A percentile compares a stretch with the other conserved stretches of the same genome.
Conservation (phyloP, 2,329 filamentous ascomycete species). For the Apiospora aurea region DNA sequence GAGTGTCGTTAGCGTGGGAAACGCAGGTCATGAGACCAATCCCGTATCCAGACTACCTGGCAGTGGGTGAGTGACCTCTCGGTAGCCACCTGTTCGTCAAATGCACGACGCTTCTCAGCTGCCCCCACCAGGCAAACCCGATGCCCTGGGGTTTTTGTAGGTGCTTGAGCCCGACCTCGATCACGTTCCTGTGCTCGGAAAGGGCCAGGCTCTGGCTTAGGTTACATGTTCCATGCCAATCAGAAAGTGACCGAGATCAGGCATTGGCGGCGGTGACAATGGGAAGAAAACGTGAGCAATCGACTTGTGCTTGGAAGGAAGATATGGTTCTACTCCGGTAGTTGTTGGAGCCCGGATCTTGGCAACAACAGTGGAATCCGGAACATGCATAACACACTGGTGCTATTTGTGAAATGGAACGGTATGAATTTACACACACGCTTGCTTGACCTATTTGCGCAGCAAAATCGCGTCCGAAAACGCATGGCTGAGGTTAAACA, state of each 20-base stretch:
- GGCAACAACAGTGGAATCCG: background rate
- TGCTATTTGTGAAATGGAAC: background rate
- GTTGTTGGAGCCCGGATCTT: background rate
- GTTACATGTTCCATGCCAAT: conserved; percentile 2
- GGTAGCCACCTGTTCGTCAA: conserved; percentile 20
- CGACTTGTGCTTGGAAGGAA: background rate
- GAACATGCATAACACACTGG: background rate
- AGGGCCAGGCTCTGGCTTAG: background rate
- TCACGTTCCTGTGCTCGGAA: conserved; percentile 1
- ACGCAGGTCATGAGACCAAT: conserved; percentile 22
- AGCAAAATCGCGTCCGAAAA: conserved; percentile 1
- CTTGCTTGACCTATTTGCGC: conserved; percentile 2
- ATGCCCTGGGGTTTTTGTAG: background rate
- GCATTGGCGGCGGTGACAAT: background rate
- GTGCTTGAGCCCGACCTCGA: conserved; percentile 3
- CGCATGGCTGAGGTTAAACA: conserved; percentile 14
- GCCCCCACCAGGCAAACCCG: background rate
- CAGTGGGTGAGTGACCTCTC: conserved; percentile 3
- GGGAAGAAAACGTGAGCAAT: background rate
- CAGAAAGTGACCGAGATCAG: background rate
- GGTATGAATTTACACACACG: background rate
- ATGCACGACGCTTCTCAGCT: conserved; percentile 16
- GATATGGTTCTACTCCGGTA: background rate
- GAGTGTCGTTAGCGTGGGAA: conserved; percentile 10
- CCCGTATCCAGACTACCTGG: conserved; percentile 22